A percentile compares a stretch with the other conserved stretches of the same genome.
phyloP scores from a whole-genome alignment of 2,329 filamentous ascomycete species.

The Bipolaris gigantea region DNA sequence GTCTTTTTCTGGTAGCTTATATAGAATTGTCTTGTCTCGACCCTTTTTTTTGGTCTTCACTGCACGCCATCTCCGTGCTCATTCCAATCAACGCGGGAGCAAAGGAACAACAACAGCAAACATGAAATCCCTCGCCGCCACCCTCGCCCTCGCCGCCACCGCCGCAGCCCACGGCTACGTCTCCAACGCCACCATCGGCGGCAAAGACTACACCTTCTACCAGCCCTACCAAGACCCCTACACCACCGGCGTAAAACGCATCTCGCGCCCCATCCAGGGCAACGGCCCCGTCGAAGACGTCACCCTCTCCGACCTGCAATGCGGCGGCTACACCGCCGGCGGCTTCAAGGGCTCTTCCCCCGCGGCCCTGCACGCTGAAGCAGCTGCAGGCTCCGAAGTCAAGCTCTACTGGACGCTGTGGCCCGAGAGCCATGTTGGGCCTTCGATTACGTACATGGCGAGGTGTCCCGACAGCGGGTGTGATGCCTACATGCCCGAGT shows the following conservation, averaged over 20 bases:
- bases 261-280: constrained; percentile 60
- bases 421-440: constrained; percentile 56
- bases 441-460: constrained; percentile 63
- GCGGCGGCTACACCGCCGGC: constrained; percentile 56
- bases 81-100: too few species aligned
- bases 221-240: constrained; percentile 43
- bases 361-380: constrained; percentile 58
- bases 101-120: constrained; percentile 2
- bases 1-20: constrained; percentile 13
- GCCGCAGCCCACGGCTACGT: constrained; percentile 43
- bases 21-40: constrained; percentile 11
- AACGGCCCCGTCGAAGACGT: constrained; percentile 62
- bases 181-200: constrained; percentile 40
- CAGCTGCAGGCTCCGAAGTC: constrained; percentile 57
- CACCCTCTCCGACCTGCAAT: constrained; percentile 58
- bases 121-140: constrained; percentile 40
- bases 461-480: constrained; percentile 58
- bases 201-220: constrained; percentile 39
- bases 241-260: constrained; percentile 46
- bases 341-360: constrained; percentile 56
- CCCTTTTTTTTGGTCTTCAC: constrained; percentile 1
- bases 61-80: background rate
- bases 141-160: constrained; percentile 32
- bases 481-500: constrained; percentile 53
- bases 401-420: constrained; percentile 59